Conservation (phyloP, 257 asterid species). For the Mitragyna speciosa region DNA sequence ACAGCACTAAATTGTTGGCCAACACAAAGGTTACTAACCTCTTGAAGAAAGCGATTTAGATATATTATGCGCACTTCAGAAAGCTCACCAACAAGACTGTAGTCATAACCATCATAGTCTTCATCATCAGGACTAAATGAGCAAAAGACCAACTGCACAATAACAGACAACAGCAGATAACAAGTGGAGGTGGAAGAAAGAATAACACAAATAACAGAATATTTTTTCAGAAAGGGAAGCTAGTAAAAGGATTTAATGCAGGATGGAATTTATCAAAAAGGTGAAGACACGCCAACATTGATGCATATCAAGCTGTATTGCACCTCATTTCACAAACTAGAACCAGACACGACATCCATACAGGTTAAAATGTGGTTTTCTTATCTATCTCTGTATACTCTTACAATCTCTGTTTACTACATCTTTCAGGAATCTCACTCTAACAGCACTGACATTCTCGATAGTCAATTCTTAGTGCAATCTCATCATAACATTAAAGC, state of each 20-base stretch:
- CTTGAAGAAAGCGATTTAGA: conserved; percentile 94
- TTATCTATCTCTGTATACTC: background rate
- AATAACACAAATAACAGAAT: background rate
- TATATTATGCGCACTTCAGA: conserved; percentile 91
- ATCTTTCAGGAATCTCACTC: too few relatives aligned
- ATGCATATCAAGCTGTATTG: background rate
- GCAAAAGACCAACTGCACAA: conserved; percentile 72
- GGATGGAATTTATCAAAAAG: background rate
- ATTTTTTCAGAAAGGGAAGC: background rate
- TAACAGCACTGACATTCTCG: background rate
- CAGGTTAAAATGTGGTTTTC: background rate
- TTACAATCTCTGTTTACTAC: background rate
- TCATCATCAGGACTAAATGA: conserved; percentile 85
- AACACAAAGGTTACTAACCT: conserved; percentile 45
- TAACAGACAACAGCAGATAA: conserved; percentile 11
- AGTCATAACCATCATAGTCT: conserved; percentile 90
- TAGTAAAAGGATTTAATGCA: background rate
- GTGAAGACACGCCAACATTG: background rate
- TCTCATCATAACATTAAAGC: background rate
- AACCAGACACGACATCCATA: conserved; percentile 3
- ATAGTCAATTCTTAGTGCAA: background rate
- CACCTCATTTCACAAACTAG: background rate
- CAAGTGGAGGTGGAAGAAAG: background rate
- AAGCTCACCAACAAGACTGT: conserved; percentile 86
- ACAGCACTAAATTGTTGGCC: conserved; percentile 8